Conservation (phyloP, 2,329 filamentous ascomycete genomes). For the Fusarium luffae region DNA sequence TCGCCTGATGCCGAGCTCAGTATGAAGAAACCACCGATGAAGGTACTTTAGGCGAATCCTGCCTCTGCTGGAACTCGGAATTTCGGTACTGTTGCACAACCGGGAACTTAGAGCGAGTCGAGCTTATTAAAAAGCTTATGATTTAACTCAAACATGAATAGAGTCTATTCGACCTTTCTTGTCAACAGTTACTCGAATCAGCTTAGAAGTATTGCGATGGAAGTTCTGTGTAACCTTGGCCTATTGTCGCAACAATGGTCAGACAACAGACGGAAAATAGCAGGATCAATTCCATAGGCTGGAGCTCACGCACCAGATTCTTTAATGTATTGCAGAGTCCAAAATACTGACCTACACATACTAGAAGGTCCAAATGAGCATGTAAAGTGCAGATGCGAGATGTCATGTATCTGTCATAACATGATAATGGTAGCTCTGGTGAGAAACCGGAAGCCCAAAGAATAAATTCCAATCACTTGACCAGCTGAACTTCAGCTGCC, state of each 20-base stretch:
- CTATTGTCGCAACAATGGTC: neutral
- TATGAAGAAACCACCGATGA: neutral
- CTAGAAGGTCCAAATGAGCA: too few species aligned
- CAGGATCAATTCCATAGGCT: rapidly evolving
- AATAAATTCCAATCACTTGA: neutral
- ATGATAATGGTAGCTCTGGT: neutral
- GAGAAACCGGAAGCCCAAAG: neutral
- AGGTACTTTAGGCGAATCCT: neutral
- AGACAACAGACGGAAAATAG: neutral
- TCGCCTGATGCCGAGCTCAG: neutral
- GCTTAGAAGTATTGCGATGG: neutral
- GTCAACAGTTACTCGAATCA: rapidly evolving
- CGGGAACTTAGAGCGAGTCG: neutral
- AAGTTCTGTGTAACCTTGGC: neutral
- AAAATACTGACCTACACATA: neutral
- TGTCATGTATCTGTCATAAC: neutral
- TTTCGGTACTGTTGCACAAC: neutral
- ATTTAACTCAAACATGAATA: neutral
- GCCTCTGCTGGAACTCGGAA: neutral
- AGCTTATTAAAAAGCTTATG: neutral
- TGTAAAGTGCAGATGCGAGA: rapidly evolving
- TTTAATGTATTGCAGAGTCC: neutral
- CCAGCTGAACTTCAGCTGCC: rapidly evolving
- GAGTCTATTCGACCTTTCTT: neutral
- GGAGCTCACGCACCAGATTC: rapidly evolving